Evolutionary conservation across 2,329 filamentous ascomycete genomes (phyloP), one percentile per base, ranked within the genome.

Genomic region (Colletotrichum spinosum): DNA sequence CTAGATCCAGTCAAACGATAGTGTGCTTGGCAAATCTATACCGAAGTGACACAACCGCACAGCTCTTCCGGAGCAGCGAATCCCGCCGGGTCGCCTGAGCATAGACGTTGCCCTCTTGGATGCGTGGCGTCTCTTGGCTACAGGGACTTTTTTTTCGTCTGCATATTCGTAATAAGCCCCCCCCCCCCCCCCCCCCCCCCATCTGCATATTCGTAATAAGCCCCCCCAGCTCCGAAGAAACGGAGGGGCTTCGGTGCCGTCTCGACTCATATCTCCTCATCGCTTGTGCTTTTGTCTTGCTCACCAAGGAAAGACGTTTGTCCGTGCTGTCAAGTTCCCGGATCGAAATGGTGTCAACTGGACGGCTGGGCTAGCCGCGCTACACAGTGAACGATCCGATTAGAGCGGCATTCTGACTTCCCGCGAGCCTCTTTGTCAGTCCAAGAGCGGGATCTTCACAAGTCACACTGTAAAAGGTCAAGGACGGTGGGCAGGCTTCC

Each of bases 1-100:
- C 25, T 39, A 33, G 37, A 49, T 12, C 15, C 39, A 46, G 41
- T 15, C 41, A 45, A 52, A 48, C 38, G n/a, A 62, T 56, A 42
- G 41, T 51, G 25, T 38, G 35, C 62, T 65, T 65, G 48, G 58
- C 58, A 15, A 10, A 45, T 15, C 15, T 7, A 37, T 61, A 61
- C 39, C 12, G 25, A 39, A 4, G 17, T 17, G 44, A 25, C 51
- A 41, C 50, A 46, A 45, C 45, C 13, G 56, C 44, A 41, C 37
- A 51, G 33, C 46, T 12, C 35, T 7, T 49, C 33, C 34, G 17
- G 25, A 44, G 38, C 39, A 65, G 56, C 57, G 7, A 55, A 55
- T 25, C 13, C 37, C 17, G 11, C 41, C 34, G 34, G 35, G 17
- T 17, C 34, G 7, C 42, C 8, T 41, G 35, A 41, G 39, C 17